Percentiles rank a stretch among this genome's conserved stretches.
These are phyloP conservation scores for Fusarium pseudograminearum DNA, from an alignment of 2,329 filamentous ascomycete genomes.

Conservation along the genomic window DNA sequence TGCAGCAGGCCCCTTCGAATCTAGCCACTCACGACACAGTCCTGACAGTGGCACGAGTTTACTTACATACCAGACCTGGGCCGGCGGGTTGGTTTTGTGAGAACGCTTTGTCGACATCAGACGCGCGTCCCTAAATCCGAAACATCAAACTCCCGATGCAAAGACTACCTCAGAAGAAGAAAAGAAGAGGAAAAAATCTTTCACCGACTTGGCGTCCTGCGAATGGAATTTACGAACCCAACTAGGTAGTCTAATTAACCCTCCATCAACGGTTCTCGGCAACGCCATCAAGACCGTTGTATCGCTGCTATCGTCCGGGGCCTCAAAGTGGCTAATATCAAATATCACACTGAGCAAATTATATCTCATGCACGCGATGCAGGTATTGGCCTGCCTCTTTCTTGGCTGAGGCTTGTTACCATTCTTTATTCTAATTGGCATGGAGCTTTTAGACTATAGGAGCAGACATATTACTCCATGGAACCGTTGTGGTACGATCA, in stretches of 20 bases:
- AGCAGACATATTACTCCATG: not conserved
- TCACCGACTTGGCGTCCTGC: conserved; percentile 13
- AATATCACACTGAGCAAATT: conserved; percentile 31
- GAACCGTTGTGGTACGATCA: conserved; percentile 2
- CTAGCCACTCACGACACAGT: conserved; percentile 29
- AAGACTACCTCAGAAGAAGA: not conserved
- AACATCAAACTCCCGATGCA: conserved; percentile 33
- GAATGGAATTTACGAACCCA: not conserved
- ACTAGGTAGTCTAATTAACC: conserved; percentile 3
- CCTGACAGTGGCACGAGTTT: conserved; percentile 39
- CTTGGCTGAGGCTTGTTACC: not conserved
- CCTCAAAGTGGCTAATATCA: conserved; percentile 15
- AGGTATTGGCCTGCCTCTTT: conserved; percentile 2
- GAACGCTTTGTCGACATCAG: conserved; percentile 29
- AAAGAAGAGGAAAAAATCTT: not conserved
- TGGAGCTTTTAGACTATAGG: not conserved
- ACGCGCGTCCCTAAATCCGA: conserved; percentile 40
- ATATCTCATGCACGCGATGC: conserved; percentile 4
- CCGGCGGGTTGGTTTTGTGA: conserved; percentile 27
- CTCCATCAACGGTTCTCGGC: conserved; percentile 13
- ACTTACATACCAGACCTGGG: conserved; percentile 42
- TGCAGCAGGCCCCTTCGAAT: conserved; percentile 9
- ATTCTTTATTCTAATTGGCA: not conserved
- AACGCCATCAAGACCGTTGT: conserved; percentile 2
- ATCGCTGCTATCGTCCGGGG: conserved; percentile 6